These are phyloP conservation scores for Alternaria triticina DNA, from an alignment of 2,329 filamentous ascomycete species.

Conservation along the genomic window DNA sequence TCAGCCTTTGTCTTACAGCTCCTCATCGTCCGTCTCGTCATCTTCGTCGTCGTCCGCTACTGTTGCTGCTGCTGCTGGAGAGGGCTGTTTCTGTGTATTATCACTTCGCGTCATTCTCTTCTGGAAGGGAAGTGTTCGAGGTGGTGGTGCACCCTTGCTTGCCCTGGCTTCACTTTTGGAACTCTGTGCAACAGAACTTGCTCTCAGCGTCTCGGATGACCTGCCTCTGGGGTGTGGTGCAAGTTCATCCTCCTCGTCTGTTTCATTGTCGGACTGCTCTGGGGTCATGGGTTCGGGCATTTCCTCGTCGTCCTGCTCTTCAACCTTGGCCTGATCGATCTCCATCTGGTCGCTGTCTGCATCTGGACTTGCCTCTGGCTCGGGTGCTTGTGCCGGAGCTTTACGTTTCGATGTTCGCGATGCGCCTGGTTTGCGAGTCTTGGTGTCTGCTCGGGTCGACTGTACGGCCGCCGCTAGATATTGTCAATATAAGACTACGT, in stretches of 20 bases:
- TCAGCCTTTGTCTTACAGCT: slow-evolving; percentile 25
- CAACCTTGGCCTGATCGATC: slow-evolving; percentile 35
- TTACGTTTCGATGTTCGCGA: slow-evolving; percentile 48
- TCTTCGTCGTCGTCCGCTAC: slow-evolving; percentile 26
- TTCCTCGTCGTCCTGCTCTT: slow-evolving; percentile 36
- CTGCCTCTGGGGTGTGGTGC: slow-evolving; percentile 13
- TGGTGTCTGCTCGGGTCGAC: slow-evolving; percentile 29
- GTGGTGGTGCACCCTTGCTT: slow-evolving; percentile 37
- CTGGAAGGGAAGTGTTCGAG: slow-evolving; percentile 45
- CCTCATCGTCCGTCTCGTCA: slow-evolving; percentile 48
- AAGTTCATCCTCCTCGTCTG: slow-evolving; percentile 41
- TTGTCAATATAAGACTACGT: not conserved
- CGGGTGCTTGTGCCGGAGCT: slow-evolving; percentile 31
- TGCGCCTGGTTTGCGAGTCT: slow-evolving; percentile 38
- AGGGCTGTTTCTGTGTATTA: slow-evolving; percentile 15
- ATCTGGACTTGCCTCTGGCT: slow-evolving; percentile 27
- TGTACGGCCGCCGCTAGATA: slow-evolving; percentile 37
- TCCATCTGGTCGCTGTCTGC: slow-evolving; percentile 45
- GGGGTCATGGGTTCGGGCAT: slow-evolving; percentile 37
- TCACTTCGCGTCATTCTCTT: slow-evolving; percentile 27
- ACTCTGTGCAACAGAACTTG: slow-evolving; percentile 23
- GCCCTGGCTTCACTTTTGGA: slow-evolving; percentile 18
- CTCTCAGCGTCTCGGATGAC: slow-evolving; percentile 25
- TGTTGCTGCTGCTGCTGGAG: slow-evolving; percentile 4
- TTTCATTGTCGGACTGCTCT: slow-evolving; percentile 46